Conservation (phyloP, 2,329 filamentous ascomycete species). For the Lanzia echinophila region DNA sequence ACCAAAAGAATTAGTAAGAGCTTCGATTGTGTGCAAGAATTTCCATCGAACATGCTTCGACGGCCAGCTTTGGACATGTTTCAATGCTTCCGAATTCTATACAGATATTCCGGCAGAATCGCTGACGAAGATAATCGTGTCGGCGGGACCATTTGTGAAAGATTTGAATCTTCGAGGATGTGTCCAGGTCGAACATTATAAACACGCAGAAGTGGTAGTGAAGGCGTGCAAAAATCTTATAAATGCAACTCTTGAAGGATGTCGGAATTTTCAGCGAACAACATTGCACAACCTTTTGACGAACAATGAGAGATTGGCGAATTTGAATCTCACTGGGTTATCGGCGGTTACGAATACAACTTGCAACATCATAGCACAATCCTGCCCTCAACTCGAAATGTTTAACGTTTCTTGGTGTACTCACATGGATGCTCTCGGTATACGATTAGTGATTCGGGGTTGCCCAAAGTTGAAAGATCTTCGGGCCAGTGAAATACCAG, state of each 20-base stretch:
- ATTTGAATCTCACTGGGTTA: slow-evolving; percentile 81
- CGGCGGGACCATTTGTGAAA: slow-evolving; percentile 83
- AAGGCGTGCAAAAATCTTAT: slow-evolving; percentile 81
- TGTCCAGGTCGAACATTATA: slow-evolving; percentile 78
- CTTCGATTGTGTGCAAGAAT: slow-evolving; percentile 67
- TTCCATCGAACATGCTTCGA: slow-evolving; percentile 87
- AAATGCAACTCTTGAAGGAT: slow-evolving; percentile 83
- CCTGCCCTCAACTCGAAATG: slow-evolving; percentile 73
- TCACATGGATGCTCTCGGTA: slow-evolving; percentile 70
- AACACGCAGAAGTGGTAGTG: slow-evolving; percentile 69
- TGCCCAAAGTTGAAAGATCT: slow-evolving; percentile 73
- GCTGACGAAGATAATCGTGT: slow-evolving; percentile 75
- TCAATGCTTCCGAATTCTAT: slow-evolving; percentile 85
- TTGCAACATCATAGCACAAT: slow-evolving; percentile 77
- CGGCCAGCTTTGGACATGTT: slow-evolving; percentile 82
- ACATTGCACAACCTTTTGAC: slow-evolving; percentile 71
- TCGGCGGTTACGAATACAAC: slow-evolving; percentile 73
- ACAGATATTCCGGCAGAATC: slow-evolving; percentile 77
- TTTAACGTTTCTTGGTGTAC: slow-evolving; percentile 93
- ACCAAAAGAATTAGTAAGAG: slow-evolving; percentile 74
- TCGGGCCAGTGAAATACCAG: slow-evolving; percentile 71
- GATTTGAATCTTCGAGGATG: slow-evolving; percentile 89
- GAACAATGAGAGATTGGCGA: slow-evolving; percentile 69
- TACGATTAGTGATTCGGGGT: slow-evolving; percentile 63
- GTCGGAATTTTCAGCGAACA: slow-evolving; percentile 70